These are phyloP conservation scores for Rostrohypoxylon terebratum DNA, from an alignment of 495 filamentous ascomycete genomes.

Conservation along the genomic window DNA sequence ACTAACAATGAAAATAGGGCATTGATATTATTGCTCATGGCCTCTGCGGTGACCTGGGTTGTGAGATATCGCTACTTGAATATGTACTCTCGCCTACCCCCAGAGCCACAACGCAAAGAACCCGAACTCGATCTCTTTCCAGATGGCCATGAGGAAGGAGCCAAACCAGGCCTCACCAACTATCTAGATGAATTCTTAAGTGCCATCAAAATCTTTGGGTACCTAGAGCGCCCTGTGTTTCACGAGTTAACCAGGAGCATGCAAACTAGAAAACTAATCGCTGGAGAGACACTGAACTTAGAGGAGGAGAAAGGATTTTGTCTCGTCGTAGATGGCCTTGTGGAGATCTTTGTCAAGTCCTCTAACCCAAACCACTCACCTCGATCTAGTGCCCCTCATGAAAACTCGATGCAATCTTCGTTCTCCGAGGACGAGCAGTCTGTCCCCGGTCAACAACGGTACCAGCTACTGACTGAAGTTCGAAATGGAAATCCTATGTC, in stretches of 20 bases:
- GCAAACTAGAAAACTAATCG: slow-evolving; percentile 96
- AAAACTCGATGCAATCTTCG: slow-evolving; percentile 50
- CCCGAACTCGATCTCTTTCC: slow-evolving; percentile 95
- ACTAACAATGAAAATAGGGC: slow-evolving; percentile 64
- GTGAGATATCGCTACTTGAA: slow-evolving; percentile 94
- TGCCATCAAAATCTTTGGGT: slow-evolving; percentile 99
- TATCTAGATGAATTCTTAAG: slow-evolving; percentile 98
- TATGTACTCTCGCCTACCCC: slow-evolving; percentile 92
- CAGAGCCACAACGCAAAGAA: slow-evolving; percentile 95
- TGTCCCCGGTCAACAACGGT: slow-evolving; percentile 71
- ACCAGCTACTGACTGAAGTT: slow-evolving; percentile 95
- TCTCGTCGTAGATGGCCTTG: slow-evolving; percentile 93
- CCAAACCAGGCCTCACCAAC: slow-evolving; percentile 89
- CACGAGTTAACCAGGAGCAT: slow-evolving; percentile 97
- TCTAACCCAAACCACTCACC: slow-evolving; percentile 65
- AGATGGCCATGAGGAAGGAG: slow-evolving; percentile 87
- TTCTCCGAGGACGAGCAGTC: slow-evolving; percentile 75
- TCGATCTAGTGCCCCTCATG: slow-evolving; percentile 39
- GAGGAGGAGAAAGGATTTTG: slow-evolving; percentile 99
- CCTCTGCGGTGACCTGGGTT: slow-evolving; percentile 88
- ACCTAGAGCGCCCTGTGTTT: slow-evolving; percentile 94
- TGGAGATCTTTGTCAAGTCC: slow-evolving; percentile 98
- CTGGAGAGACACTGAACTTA: slow-evolving; percentile 91
- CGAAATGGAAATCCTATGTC: slow-evolving; percentile 99
- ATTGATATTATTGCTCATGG: slow-evolving; percentile 78